Base-by-base conservation (phyloP, 129 eudicot genomes). In the Helianthus tuberosus region DNA sequence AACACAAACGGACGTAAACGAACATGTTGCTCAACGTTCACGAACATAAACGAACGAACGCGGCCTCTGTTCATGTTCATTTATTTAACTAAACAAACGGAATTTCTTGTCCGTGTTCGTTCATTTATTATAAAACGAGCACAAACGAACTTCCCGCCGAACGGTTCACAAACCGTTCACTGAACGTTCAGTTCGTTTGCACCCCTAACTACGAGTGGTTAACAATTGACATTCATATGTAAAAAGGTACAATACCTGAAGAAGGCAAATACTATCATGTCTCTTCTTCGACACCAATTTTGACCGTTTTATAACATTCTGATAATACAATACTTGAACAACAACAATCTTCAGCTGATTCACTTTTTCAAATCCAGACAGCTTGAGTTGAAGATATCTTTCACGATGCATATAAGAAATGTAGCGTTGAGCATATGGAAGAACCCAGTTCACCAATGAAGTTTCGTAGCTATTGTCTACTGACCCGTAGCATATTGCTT, bases 391-490 rank as follows among this genome's bases (percentile, higher is more conserved):
- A 47, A 32, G 66, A 80, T 90, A 93, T 74, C 76, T 81, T 48
- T 83, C 87, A 13, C 84, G 86, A 72, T 93, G 81, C 5, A 47
- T 13, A 69, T 75, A 77, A 72, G 13, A 81, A 5, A 93, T 71
- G 83, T 93, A 93, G 54, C 97, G 97, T 81, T 93, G 98, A 52
- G 96, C 98, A 77, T 80, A 88, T 17, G 92, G 97, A 73, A 91
- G 96, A 74, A 77, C 86, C 97, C 97, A 84, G 73, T 76, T 86
- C 60, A 91, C 76, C 82, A 91, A 66, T 14, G 79, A 82, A 59
- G 79, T 81, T 69, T 72, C 77, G 41, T 76, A 84, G 65, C 85
- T 80, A 75, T 68, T 74, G 80, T 91, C 90, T 14, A 78, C 87
- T 10, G 83, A 81, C 7, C 92, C 90, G 66, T 86, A 84, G 72